Conservation (phyloP, 179 eudicot species). For the Beta corolliflora region DNA sequence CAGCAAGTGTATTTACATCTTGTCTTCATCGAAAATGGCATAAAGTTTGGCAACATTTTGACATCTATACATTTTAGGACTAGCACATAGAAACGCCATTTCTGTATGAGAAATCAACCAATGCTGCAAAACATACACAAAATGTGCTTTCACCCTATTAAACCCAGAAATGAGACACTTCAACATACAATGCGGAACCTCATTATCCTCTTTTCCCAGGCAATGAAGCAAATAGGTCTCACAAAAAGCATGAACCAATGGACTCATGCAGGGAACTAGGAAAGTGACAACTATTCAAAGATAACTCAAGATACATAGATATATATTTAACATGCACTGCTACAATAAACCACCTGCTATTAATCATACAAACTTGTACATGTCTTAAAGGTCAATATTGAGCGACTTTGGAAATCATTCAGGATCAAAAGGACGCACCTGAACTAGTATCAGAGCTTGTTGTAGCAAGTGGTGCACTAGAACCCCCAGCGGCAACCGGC, state of each 20-base stretch:
- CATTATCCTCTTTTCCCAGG: not conserved
- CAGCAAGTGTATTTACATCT: not conserved
- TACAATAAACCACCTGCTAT: too few species aligned
- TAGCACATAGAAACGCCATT: not conserved
- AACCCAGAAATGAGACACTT: not conserved
- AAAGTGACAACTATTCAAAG: not conserved
- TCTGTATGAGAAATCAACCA: not conserved
- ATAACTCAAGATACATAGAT: not conserved
- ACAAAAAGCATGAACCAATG: not conserved
- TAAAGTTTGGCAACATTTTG: not conserved
- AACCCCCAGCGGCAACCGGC: constrained; percentile 50
- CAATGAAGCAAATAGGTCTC: not conserved
- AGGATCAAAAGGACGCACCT: constrained; percentile 41
- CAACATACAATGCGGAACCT: not conserved
- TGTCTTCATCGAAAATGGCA: not conserved
- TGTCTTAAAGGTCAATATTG: not conserved
- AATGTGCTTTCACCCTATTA: not conserved
- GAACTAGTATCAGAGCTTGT: constrained; percentile 55
- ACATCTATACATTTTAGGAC: not conserved
- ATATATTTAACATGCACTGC: not conserved
- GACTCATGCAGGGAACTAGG: not conserved
- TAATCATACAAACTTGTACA: not conserved
- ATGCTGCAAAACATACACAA: not conserved
- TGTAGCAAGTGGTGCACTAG: constrained; percentile 56
- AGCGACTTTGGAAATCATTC: not conserved